Conservation (phyloP, 768 basidiomycete genomes). For the Mycena vulgaris region DNA sequence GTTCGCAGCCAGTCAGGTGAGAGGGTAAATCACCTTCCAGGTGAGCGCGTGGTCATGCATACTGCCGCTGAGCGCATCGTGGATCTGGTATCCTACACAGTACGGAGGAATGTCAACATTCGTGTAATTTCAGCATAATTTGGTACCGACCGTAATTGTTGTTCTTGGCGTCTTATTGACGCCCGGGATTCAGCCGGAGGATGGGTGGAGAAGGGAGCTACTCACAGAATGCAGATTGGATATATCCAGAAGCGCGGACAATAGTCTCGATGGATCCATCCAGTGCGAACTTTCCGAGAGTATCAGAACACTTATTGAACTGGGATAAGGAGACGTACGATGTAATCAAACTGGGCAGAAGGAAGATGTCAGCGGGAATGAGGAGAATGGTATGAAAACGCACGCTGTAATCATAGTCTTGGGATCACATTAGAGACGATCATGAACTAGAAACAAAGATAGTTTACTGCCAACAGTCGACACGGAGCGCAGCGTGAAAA, state of each 20-base stretch:
- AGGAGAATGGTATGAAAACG: background rate
- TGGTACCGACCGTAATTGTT: constrained; percentile 58
- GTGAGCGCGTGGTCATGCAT: constrained; percentile 72
- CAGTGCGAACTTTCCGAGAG: constrained; percentile 53
- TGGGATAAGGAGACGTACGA: constrained; percentile 38
- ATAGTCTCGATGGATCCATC: constrained; percentile 71
- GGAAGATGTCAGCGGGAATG: background rate
- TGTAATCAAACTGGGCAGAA: constrained; percentile 61
- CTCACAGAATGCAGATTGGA: constrained; percentile 65
- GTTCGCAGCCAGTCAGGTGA: background rate
- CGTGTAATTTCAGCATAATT: background rate
- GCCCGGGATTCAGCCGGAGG: background rate
- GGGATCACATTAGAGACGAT: background rate
- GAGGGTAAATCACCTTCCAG: constrained; percentile 51
- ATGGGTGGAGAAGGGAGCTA: background rate
- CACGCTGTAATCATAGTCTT: constrained; percentile 39
- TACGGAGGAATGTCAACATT: background rate
- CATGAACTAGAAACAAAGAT: background rate
- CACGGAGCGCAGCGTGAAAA: constrained; percentile 41
- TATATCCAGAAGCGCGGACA: constrained; percentile 69
- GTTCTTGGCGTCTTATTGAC: constrained; percentile 51
- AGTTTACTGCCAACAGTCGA: constrained; percentile 39
- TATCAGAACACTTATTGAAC: background rate
- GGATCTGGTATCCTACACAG: constrained; percentile 36
- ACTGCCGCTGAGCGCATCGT: constrained; percentile 52